Evolutionary conservation across 164 flowering plant genomes (phyloP).

Genomic region (Tetracentron sinense): DNA sequence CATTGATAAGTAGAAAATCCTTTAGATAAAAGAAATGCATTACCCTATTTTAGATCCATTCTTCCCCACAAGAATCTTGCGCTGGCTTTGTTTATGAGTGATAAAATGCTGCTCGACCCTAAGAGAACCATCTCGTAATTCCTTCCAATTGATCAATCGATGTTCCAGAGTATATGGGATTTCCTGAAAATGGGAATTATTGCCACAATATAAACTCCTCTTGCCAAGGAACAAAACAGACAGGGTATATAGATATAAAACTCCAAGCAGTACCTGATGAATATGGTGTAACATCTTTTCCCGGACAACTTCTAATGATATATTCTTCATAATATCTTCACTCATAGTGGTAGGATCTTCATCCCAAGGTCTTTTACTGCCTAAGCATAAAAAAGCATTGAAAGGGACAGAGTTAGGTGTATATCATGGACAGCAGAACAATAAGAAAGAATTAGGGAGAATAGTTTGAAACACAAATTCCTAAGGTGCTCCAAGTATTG

Average conservation of each 20-base stretch:
- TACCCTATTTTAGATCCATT: constrained; percentile 95
- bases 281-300: constrained; percentile 80
- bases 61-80: constrained; percentile 89
- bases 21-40: background rate
- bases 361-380: constrained; percentile 97
- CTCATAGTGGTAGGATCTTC: constrained; percentile 74
- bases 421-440: background rate
- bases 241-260: background rate
- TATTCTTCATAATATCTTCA: constrained; percentile 84
- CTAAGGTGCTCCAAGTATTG: background rate
- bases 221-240: background rate
- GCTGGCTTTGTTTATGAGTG: constrained; percentile 69
- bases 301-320: constrained; percentile 87
- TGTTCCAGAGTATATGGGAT: constrained; percentile 84
- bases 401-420: background rate
- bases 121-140: constrained; percentile 82
- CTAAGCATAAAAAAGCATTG: constrained; percentile 31
- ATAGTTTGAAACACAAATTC: no score
- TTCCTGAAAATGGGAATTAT: constrained; percentile 51
- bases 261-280: constrained; percentile 67
- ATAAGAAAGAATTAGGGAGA: background rate
- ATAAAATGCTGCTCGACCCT: constrained; percentile 86
- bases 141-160: constrained; percentile 84
- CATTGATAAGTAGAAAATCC: background rate
- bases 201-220: background rate